Evolutionary conservation across 352 stramenopile genomes (phyloP), one percentile per base, ranked within the genome.

Genomic region (Phytopythium cucurbitacearum): DNA sequence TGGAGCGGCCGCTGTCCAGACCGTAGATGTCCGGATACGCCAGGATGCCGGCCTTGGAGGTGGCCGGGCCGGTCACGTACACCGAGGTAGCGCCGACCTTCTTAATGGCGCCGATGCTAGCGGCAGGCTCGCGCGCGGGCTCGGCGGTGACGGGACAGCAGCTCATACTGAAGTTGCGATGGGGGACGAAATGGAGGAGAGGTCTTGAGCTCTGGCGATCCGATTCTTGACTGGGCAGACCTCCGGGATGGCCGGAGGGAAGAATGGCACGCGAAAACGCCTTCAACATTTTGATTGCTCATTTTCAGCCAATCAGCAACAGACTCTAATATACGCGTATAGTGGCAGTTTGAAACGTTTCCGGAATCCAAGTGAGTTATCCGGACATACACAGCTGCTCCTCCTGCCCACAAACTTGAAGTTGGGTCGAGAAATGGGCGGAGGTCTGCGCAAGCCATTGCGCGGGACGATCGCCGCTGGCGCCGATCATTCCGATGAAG

Each of bases 1-100:
- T 91, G 58, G 72, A 85, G 67, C 83, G 83, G 45, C 83, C 80
- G 54, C 80, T 91, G 71, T 91, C 79, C 13, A 89, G 62, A 15
- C 83, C 83, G 60, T 79, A 91, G 55, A 91, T 82, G 58, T 94
- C 83, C 8, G 83, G 83, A 58, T 72, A 86, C 32, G 73, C 83
- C 41, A 94, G 59, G 40, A 94, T 56, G 46, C 79, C 81, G 16
- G 75, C 65, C 60, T 83, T 89, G 62, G 81, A 73, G 34, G 37
- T 73, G 39, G 79, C 66, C 3, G 81, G 81, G 11, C 81, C 81
- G 4, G 81, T 77, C 46, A 90, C 75, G 65, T 91, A 91, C 41
- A 91, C 53, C 40, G 71, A 86, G 28, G 81, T 91, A 39, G 70
- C 58, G 51, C 76, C 78, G n/a, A 69, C 65, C 60, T 82, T 91